phyloP scores from a whole-genome alignment of 2,329 filamentous ascomycete species.

The Neofusicoccum laricinum region DNA sequence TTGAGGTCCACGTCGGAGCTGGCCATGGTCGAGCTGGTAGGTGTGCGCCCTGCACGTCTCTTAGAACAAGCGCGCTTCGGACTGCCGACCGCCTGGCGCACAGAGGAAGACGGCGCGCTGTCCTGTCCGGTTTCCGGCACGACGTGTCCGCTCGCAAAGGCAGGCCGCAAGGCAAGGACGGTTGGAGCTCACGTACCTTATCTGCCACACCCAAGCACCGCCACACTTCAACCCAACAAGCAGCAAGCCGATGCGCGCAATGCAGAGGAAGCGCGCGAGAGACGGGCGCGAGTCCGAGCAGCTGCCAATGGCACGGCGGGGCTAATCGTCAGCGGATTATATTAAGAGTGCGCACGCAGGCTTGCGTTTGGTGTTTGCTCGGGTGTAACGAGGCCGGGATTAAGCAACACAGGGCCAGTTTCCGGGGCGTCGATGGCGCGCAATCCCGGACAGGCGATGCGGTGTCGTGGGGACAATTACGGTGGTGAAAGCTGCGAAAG shows the following conservation, averaged over 20 bases:
- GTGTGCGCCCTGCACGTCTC: neutral
- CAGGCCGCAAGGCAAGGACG: neutral
- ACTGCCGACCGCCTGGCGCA: too few species aligned
- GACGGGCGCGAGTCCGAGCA: neutral
- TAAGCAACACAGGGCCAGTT: neutral
- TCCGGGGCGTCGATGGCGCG: neutral
- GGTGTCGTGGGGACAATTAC: neutral
- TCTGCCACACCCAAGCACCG: neutral
- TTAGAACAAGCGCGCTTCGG: neutral
- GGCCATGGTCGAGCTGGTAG: constrained; percentile 64
- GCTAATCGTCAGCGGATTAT: neutral
- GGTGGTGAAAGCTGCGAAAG: neutral
- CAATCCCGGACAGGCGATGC: neutral
- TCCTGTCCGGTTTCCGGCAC: neutral
- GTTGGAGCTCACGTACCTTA: constrained; percentile 1
- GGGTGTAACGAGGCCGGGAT: constrained; percentile 6
- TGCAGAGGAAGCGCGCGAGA: neutral
- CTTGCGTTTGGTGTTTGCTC: constrained; percentile 2
- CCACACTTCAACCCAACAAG: neutral
- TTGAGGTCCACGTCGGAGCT: constrained; percentile 97
- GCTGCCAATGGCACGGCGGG: neutral
- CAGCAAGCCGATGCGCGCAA: neutral
- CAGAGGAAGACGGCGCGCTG: too few species aligned
- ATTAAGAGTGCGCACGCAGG: neutral
- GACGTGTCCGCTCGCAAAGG: neutral